These are phyloP conservation scores for Helianthus tuberosus DNA, from an alignment of 129 eudicot genomes.

Conservation along the genomic window DNA sequence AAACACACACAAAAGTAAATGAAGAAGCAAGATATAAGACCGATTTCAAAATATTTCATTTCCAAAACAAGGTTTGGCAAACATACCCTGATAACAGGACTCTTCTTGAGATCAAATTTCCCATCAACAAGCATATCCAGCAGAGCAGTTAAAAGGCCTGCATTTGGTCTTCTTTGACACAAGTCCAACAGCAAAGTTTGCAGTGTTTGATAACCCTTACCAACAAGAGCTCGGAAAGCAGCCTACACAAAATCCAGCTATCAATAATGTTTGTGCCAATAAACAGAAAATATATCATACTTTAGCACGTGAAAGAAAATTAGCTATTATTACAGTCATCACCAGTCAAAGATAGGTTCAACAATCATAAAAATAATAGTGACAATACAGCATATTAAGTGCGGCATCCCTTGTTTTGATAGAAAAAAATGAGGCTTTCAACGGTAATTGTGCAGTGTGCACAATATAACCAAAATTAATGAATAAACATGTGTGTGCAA, in stretches of 20 bases:
- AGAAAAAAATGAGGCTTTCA: constrained; percentile 6
- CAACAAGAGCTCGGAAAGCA: constrained; percentile 92
- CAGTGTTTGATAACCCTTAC: constrained; percentile 83
- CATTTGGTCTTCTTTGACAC: constrained; percentile 79
- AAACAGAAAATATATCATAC: constrained; percentile 9
- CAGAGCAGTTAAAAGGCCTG: constrained; percentile 69
- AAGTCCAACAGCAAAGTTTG: constrained; percentile 88
- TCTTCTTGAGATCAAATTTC: constrained; percentile 71
- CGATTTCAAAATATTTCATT: neutral
- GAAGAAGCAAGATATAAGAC: neutral
- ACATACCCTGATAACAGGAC: constrained; percentile 69
- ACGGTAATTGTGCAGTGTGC: neutral
- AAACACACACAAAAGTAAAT: neutral
- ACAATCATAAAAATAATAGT: constrained; percentile 1
- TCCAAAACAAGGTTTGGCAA: constrained; percentile 6
- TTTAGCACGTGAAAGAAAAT: constrained; percentile 1
- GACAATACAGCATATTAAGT: constrained; percentile 7
- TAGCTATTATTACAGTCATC: constrained; percentile 8
- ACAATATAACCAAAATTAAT: constrained; percentile 13
- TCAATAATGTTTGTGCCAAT: constrained; percentile 19
- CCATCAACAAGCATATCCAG: constrained; percentile 99
- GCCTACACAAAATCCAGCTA: constrained; percentile 47
- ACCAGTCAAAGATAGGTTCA: neutral
- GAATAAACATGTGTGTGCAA: constrained; percentile 8
- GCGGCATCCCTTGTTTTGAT: constrained; percentile 1